A percentile compares a stretch with the other conserved stretches of the same genome.
Evolutionary conservation across 306 rosid species (phyloP).

Genomic region (Vigna hirtella): DNA sequence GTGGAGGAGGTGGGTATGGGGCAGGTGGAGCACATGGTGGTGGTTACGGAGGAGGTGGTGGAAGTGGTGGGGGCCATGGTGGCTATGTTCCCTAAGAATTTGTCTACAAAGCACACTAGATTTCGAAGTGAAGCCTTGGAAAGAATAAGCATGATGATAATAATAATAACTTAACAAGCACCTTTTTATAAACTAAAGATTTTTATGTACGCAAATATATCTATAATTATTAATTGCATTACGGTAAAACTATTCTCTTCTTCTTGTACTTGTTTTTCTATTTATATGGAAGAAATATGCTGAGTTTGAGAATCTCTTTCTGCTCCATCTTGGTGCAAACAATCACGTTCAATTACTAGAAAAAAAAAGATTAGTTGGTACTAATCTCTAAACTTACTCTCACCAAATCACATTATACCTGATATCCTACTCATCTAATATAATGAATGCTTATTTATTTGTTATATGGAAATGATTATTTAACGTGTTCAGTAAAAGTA

Average conservation of each 20-base stretch:
- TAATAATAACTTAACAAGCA: slow-evolving; percentile 8
- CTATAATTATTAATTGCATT: slow-evolving; percentile 37
- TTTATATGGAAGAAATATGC: neutral
- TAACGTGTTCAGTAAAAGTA: no score
- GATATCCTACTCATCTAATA: no score
- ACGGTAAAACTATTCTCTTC: neutral
- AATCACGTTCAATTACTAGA: no score
- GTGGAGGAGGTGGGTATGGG: slow-evolving; percentile 57
- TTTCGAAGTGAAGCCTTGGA: slow-evolving; percentile 28
- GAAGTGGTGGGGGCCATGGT: slow-evolving; percentile 67
- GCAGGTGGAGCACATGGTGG: slow-evolving; percentile 50
- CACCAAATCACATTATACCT: no score
- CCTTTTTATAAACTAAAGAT: slow-evolving; percentile 15
- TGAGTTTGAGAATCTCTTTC: no score
- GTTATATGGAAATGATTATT: no score
- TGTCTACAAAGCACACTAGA: neutral
- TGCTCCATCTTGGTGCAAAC: no score
- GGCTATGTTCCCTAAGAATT: slow-evolving; percentile 62
- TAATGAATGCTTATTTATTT: no score
- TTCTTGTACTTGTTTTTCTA: neutral
- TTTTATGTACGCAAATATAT: slow-evolving; percentile 42
- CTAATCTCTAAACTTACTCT: no score
- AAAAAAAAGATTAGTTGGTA: no score
- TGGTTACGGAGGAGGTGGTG: slow-evolving; percentile 56
- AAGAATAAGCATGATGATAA: slow-evolving; percentile 40